Evolutionary conservation across 768 basidiomycete genomes (phyloP), one percentile per base, ranked within the genome.

Genomic region (Hygrocybe punicea): DNA sequence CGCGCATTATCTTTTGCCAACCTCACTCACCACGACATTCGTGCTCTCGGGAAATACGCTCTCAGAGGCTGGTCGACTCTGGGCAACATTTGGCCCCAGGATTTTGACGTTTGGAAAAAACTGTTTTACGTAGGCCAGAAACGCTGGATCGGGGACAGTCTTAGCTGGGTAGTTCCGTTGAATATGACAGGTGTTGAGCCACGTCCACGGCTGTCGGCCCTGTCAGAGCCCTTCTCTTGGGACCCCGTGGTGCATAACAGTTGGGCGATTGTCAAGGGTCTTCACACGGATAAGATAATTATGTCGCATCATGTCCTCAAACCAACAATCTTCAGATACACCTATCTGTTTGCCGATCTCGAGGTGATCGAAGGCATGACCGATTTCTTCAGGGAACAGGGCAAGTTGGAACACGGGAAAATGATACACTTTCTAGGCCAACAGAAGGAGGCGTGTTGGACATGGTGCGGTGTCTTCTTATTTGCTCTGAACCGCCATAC

Each of bases 21-120:
- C 4, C 35, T 42, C 24, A 55, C 61, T 6, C 14, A 19, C 33
- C 45, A 44, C 37, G 17, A 59, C 35, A 54, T 56, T 2, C 51
- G 39, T 1, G 65, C 66, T 3, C 48, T 67, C 23, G 48, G 37
- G 16, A 79, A 79, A 55, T 79, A 78, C 57, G 39, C 55, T 1
- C 10, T 21, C 0, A 71, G 78, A 4, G 78, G 77, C 1, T 81
- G 74, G 74, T 57, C 56, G 2, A 56, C 70, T 6, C 17, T 51
- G 5, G 13, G 39, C 16, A 21, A 37, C 24, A 14, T 8, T 7
- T 51, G 50, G 50, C 19, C 35, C 7, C 14, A 10, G 3, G 39
- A 24, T 6, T 29, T 29, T 8, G 4, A 4, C 29, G 29, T 4
- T 4, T 29, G 29, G 29, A 4, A 8, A 4, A 5, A 3, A 11